These are phyloP conservation scores for Cytospora mali DNA, from an alignment of 2,329 filamentous ascomycete genomes.

Conservation along the genomic window DNA sequence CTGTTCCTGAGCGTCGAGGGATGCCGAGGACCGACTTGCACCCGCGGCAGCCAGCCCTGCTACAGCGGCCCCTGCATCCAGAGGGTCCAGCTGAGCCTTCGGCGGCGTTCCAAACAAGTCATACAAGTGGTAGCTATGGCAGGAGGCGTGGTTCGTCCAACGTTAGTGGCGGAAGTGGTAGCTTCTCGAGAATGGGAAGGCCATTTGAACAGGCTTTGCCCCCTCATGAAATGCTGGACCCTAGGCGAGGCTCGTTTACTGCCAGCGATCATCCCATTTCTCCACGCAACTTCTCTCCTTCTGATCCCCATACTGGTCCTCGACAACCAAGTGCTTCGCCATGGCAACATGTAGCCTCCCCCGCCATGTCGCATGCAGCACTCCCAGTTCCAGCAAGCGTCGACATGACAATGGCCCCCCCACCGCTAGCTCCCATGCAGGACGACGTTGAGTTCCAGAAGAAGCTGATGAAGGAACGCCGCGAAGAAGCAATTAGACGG, in stretches of 20 bases:
- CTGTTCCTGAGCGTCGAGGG: slow-evolving; percentile 76
- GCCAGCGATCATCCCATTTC: slow-evolving; percentile 55
- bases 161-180: slow-evolving; percentile 82
- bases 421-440: slow-evolving; percentile 41
- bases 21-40: slow-evolving; percentile 68
- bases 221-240: slow-evolving; percentile 47
- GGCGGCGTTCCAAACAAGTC: slow-evolving; percentile 79
- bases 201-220: slow-evolving; percentile 46
- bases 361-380: slow-evolving; percentile 44
- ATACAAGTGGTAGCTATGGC: slow-evolving; percentile 68
- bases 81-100: slow-evolving; percentile 81
- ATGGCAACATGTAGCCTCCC: slow-evolving; percentile 50
- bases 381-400: slow-evolving; percentile 38
- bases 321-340: slow-evolving; percentile 37
- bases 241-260: slow-evolving; percentile 52
- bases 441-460: slow-evolving; percentile 66
- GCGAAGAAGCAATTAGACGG: slow-evolving; percentile 70
- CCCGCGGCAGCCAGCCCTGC: slow-evolving; percentile 72
- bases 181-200: slow-evolving; percentile 58
- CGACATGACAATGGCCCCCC: slow-evolving; percentile 35
- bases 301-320: slow-evolving; percentile 38
- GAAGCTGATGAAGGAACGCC: slow-evolving; percentile 73
- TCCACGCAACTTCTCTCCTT: slow-evolving; percentile 46
- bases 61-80: slow-evolving; percentile 71
- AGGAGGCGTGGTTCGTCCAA: slow-evolving; percentile 87